Percentiles rank a stretch among this genome's conserved stretches.
phyloP scores from a whole-genome alignment of 331 rosid species.

The Prunus yedoensis region DNA sequence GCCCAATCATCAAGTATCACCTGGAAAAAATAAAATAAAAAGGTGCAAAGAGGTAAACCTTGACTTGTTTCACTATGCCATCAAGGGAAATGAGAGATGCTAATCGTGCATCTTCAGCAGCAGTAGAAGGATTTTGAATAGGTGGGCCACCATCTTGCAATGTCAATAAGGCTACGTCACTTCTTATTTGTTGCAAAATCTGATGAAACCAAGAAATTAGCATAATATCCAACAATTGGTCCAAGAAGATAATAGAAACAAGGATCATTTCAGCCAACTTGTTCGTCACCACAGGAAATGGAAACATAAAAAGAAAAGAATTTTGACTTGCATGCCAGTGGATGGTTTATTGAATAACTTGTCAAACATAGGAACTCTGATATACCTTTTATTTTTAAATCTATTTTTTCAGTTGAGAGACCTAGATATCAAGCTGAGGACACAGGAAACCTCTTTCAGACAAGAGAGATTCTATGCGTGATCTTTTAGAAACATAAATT shows the following conservation, averaged over 20 bases:
- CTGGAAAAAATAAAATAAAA: neutral
- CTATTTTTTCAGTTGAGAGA: neutral
- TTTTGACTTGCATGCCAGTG: neutral
- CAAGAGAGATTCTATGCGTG: neutral
- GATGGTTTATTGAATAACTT: neutral
- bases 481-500: neutral
- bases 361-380: neutral
- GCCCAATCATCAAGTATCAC: constrained; percentile 11
- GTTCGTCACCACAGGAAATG: neutral
- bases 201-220: constrained; percentile 33
- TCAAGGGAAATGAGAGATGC: constrained; percentile 96
- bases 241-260: neutral
- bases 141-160: constrained; percentile 82
- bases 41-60: constrained; percentile 47
- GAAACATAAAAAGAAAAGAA: neutral
- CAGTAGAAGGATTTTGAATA: constrained; percentile 84
- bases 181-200: constrained; percentile 93
- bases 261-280: neutral
- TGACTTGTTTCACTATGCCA: constrained; percentile 85
- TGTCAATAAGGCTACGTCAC: constrained; percentile 74
- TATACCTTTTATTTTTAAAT: neutral
- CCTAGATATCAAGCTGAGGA: neutral
- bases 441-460: neutral
- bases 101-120: constrained; percentile 90
- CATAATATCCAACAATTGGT: constrained; percentile 11